Base-by-base conservation (phyloP, 2,329 filamentous ascomycete genomes). In the Colletotrichum plurivorum region DNA sequence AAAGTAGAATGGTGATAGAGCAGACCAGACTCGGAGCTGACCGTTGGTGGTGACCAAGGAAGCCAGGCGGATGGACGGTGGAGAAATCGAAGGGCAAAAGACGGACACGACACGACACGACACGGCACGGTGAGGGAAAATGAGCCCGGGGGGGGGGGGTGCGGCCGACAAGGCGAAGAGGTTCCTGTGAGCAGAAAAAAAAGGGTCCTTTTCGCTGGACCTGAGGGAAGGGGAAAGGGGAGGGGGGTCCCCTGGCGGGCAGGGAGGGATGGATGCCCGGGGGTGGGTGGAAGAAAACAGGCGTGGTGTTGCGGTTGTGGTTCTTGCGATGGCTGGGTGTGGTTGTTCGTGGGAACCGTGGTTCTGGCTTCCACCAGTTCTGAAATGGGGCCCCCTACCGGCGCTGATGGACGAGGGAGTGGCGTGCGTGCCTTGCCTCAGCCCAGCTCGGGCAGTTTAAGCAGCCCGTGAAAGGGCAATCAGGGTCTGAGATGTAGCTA, bases 231-330 rank as follows among this genome's bases (percentile, higher is more conserved):
- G 27, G 22, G 16, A 49, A 20, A 27, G 43, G 46, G 15, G 41
- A 20, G 52, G 53, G 60, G 46, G 20, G 16, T 41, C 62, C 66
- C 66, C 66, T 59, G 66, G 61, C 41, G 39, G 46, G 16, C 54
- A 65, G 36, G 48, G 53, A 68, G 65, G 66, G 54, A 43, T 39
- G 51, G 41, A 60, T 65, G n/a, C n/a, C 25, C 36, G 61, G 60
- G 66, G 49, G 57, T 67, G 57, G 57, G 58, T 46, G 58, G 16
- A 62, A 62, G 39, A 46, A 49, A 45, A 39, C 48, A 49, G 22
- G 60, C 18, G 27, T 65, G 61, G 39, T 48, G 48, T 49, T 52
- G 59, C 36, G 61, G 31, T 41, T 36, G 22, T 25, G 49, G 46
- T 62, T 60, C 57, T 60, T 18, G 48, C 46, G 45, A 60, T 60